Evolutionary conservation across 192 early-diverging fungal species (phyloP), one percentile per base, ranked within the genome.

Genomic region (Backusella macrospora): DNA sequence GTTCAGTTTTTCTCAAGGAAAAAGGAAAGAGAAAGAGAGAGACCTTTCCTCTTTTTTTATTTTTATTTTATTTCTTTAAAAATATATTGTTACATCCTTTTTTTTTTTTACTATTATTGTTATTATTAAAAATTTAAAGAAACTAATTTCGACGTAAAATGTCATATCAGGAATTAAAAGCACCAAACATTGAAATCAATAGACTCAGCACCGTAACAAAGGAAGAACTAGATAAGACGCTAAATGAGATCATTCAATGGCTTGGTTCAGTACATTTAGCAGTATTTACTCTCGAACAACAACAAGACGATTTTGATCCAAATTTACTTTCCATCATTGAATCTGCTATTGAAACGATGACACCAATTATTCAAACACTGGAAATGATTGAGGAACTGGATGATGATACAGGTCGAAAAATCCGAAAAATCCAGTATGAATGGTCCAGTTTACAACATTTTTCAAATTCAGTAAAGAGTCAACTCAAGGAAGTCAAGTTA

Each of bases 381-480:
- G 66, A 66, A 52, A 74, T 34, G 64, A 65, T 42, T 43, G 71
- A 72, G n/a, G 71, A 72, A 6, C 15, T 43, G 15, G 59, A 40
- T 26, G 34, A 62, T 18, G 55, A 43, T 38, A n/a, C 23, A 6
- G 29, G 10, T 45, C 67, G 45, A 21, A 45, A 45, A 69, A 18
- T 42, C n/a, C 67, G 44, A 15, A 84, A 78, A 48, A 79, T 88
- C 38, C 80, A 85, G 62, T 78, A 77, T n/a, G 86, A 86, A 65
- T 89, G 87, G 87, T 77, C 81, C 6, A 83, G 83, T 6, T 77
- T 84, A 42, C 86, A 85, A 62, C 80, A 86, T 55, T 87, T 83
- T 75, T 77, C 86, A 23, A 73, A 81, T 45, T 86, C 81, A n/a
- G 82, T 87, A 52, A 86, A 82, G 43, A 84, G 83, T 29, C 80